phyloP scores from a whole-genome alignment of 768 basidiomycete species.

The Xanthoconium purpureum region DNA sequence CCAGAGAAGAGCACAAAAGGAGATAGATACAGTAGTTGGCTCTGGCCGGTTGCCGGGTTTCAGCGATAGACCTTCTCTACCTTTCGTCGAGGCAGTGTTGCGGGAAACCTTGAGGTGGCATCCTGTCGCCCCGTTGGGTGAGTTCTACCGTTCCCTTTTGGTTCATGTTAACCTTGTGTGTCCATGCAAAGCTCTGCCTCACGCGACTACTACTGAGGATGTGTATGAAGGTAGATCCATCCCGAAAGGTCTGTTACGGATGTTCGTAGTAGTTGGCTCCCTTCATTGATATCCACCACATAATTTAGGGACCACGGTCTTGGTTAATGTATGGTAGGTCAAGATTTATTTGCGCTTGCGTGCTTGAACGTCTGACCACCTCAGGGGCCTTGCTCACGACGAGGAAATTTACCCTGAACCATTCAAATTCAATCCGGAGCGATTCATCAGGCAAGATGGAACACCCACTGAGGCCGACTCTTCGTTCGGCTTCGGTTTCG shows the following conservation, averaged over 20 bases:
- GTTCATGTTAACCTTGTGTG: background rate
- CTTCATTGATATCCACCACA: background rate
- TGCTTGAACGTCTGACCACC: background rate
- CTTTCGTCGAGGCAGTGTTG: constrained; percentile 25
- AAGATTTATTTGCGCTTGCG: background rate
- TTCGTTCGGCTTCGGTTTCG: constrained; percentile 22
- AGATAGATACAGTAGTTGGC: constrained; percentile 25
- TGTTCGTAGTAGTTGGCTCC: background rate
- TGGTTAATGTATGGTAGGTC: constrained; percentile 25
- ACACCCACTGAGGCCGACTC: constrained; percentile 4
- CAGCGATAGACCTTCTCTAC: constrained; percentile 22
- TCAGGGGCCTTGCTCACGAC: constrained; percentile 40
- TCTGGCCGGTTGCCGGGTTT: constrained; percentile 20
- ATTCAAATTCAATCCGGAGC: constrained; percentile 39
- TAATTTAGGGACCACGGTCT: constrained; percentile 16
- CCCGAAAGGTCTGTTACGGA: constrained; percentile 19
- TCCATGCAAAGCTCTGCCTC: constrained; percentile 18
- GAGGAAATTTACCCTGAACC: constrained; percentile 39
- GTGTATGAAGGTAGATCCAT: constrained; percentile 25
- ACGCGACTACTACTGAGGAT: constrained; percentile 19
- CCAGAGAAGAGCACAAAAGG: constrained; percentile 22
- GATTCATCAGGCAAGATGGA: constrained; percentile 31
- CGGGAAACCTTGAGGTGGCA: constrained; percentile 25
- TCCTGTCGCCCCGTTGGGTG: constrained; percentile 22
- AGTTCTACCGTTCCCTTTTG: background rate